phyloP scores from a whole-genome alignment of 2,329 filamentous ascomycete species.

The Furcasterigmium sp. region DNA sequence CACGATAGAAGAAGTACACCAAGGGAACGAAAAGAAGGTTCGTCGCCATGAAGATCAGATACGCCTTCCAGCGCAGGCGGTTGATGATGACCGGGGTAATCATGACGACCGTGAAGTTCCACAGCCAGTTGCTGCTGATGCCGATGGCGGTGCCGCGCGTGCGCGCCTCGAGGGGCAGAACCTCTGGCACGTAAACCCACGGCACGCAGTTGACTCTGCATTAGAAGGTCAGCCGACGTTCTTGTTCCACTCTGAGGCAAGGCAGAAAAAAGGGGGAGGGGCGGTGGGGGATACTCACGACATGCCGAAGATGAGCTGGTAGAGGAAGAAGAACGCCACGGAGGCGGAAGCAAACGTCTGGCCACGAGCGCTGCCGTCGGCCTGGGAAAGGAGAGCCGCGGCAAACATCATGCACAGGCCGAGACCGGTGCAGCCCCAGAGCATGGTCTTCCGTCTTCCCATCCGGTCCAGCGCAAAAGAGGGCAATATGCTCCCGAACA shows the following conservation, averaged over 20 bases:
- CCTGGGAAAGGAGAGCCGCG: constrained; percentile 22
- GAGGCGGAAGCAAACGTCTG: constrained; percentile 14
- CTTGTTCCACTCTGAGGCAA: too few relatives aligned
- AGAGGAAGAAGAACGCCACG: constrained; percentile 28
- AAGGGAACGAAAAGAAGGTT: constrained; percentile 37
- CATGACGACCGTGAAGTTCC: constrained; percentile 36
- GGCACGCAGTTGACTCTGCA: constrained; percentile 23
- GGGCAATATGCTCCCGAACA: constrained; percentile 26
- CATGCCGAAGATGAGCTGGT: constrained; percentile 11
- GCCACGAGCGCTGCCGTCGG: not conserved
- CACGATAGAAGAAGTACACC: constrained; percentile 35
- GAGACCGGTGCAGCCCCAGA: constrained; percentile 27
- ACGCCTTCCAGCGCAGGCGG: constrained; percentile 41
- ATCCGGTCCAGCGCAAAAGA: constrained; percentile 26
- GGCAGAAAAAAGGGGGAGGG: too few relatives aligned
- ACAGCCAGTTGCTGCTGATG: constrained; percentile 27
- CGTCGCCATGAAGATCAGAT: constrained; percentile 45
- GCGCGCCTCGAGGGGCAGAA: constrained; percentile 23
- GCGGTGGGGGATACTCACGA: not conserved
- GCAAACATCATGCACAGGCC: constrained; percentile 29
- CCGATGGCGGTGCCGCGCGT: constrained; percentile 23
- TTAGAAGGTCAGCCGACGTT: not conserved
- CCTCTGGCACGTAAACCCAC: constrained; percentile 29
- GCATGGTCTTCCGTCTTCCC: constrained; percentile 33
- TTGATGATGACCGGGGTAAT: constrained; percentile 43